phyloP scores from a whole-genome alignment of 352 stramenopile species.

The Phytopythium helicoides region DNA sequence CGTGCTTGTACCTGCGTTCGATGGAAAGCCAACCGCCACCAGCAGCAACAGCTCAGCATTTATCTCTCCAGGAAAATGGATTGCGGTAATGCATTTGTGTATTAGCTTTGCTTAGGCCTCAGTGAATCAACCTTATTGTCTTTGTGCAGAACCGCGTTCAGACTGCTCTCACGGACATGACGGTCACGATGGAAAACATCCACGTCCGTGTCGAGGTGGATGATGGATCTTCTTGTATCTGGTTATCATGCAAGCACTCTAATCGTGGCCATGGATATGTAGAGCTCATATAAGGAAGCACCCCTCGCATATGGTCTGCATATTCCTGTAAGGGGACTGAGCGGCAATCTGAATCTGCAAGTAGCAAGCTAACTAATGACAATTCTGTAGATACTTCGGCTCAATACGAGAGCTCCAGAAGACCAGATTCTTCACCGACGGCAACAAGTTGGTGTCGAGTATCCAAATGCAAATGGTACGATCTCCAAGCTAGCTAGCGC shows the following conservation, averaged over 20 bases:
- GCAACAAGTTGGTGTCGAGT: conserved; percentile 45
- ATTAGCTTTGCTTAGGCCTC: too few species aligned
- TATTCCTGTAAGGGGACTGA: conserved; percentile 37
- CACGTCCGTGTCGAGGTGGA: conserved; percentile 69
- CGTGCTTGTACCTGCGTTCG: conserved; percentile 22
- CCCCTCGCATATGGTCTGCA: conserved; percentile 54
- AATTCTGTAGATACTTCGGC: conserved; percentile 39
- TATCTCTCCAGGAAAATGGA: conserved; percentile 62
- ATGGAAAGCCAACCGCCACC: conserved; percentile 16
- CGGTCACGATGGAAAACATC: conserved; percentile 56
- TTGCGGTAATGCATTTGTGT: conserved; percentile 27
- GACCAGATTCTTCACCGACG: conserved; percentile 62
- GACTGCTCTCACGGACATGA: conserved; percentile 49
- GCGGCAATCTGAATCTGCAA: too few species aligned
- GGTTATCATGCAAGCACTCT: too few species aligned
- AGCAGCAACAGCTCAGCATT: conserved; percentile 28
- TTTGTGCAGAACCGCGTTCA: conserved; percentile 38
- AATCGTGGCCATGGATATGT: not conserved
- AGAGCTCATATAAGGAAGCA: conserved; percentile 43
- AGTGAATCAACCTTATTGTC: too few species aligned
- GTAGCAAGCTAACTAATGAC: too few species aligned
- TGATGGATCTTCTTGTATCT: not conserved
- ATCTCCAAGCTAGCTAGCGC: conserved; percentile 46
- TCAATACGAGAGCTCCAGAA: conserved; percentile 37
- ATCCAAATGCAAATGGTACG: conserved; percentile 20